Evolutionary conservation across 192 early-diverging fungal genomes (phyloP).

Genomic region (Pilaira anomala): DNA sequence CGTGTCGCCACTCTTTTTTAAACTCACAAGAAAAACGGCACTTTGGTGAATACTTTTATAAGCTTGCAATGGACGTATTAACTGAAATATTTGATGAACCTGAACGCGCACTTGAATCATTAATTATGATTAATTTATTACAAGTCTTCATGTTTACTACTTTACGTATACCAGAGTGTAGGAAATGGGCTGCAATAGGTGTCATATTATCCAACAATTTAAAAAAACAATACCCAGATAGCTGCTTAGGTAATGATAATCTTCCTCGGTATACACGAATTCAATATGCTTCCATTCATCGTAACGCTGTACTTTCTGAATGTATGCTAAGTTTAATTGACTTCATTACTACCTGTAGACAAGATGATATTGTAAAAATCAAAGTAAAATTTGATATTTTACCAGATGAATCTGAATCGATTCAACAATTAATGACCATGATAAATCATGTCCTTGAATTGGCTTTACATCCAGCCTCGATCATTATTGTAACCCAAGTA

Average conservation of each 20-base stretch:
- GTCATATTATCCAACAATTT: neutral
- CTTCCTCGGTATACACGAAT: no score
- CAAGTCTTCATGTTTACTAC: neutral
- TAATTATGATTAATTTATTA: slow-evolving; percentile 1
- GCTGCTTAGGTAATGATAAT: neutral
- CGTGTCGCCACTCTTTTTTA: neutral
- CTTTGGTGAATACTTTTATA: slow-evolving; percentile 15
- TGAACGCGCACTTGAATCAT: neutral
- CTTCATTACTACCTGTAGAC: neutral
- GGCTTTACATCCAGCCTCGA: neutral
- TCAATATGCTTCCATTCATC: neutral
- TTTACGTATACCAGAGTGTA: neutral
- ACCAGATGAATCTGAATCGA: neutral
- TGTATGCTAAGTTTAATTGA: neutral
- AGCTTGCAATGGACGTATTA: neutral
- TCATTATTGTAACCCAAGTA: neutral
- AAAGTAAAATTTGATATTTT: neutral
- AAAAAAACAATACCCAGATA: neutral
- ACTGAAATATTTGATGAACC: slow-evolving; percentile 14
- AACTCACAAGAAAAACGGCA: neutral
- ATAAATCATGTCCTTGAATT: neutral
- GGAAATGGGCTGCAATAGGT: neutral
- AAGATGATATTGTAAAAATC: neutral
- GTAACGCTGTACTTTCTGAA: neutral
- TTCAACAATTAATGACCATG: neutral